Base-by-base conservation (phyloP, 345 rosid genomes). In the Physaria fendleri region DNA sequence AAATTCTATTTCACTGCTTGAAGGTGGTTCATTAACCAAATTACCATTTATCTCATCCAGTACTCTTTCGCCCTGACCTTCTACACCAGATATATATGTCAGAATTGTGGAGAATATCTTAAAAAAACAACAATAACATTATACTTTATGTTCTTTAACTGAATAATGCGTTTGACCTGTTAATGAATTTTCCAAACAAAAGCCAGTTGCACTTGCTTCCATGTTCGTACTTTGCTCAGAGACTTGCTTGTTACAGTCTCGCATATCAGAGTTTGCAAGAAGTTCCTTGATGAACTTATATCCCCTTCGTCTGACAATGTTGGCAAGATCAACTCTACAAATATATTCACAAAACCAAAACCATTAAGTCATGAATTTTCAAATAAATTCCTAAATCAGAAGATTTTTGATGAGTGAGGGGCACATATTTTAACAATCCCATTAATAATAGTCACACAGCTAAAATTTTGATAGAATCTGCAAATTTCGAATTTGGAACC, bases 231-330 rank as follows among this genome's bases (percentile, higher is more conserved):
- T 58, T 46, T 53, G 12, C 65, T 75, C 76, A 24, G 18, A 47
- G 10, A 25, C 52, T 8, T 63, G 12, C 18, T 41, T 79, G 18
- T 66, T 68, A 64, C 12, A 12, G 38, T 76, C 76, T 33, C 55
- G 59, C 17, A 59, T 17, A 0, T 47, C 37, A 11, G 83, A 78
- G 64, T 72, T 73, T 2, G 76, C 68, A 72, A 89, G 82, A 74
- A 89, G 87, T 66, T 83, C 81, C 35, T 40, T 60, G 12, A 89
- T 60, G 47, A 77, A 55, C 75, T 82, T 93, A 58, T 87, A 85
- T 33, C 99, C 99, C 67, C 99, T 86, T 63, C 99, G 65, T 71
- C 97, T 74, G 30, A 89, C 87, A 71, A 93, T 49, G 69, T 89
- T 68, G 21, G 95, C 97, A 75, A 93, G 91, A 71, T 93, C 94